Percentiles rank a stretch among this genome's conserved stretches.
phyloP scores from a whole-genome alignment of 768 basidiomycete species.

The Lanmaoa rubissima region DNA sequence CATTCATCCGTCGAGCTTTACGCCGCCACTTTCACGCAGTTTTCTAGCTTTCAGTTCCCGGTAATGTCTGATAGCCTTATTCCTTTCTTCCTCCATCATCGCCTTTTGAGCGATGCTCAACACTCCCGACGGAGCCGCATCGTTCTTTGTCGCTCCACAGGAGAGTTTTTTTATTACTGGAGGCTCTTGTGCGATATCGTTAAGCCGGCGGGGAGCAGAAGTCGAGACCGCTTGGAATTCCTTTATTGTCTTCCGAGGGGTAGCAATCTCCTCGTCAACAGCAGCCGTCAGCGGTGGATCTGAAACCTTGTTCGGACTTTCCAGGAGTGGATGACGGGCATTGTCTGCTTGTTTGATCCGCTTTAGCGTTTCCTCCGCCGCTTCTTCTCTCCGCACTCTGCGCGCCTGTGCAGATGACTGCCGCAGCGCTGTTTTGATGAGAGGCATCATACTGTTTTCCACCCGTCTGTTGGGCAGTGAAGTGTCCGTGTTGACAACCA shows the following conservation, averaged over 20 bases:
- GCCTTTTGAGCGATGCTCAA: constrained; percentile 73
- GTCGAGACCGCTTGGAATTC: constrained; percentile 53
- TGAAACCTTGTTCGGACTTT: constrained; percentile 10
- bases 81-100: constrained; percentile 76
- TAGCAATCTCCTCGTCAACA: constrained; percentile 21
- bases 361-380: constrained; percentile 16
- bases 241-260: constrained; percentile 22
- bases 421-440: constrained; percentile 60
- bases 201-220: constrained; percentile 61
- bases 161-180: constrained; percentile 59
- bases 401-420: constrained; percentile 52
- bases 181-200: constrained; percentile 69
- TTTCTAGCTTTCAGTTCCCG: constrained; percentile 62
- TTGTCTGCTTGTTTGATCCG: constrained; percentile 13
- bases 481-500: constrained; percentile 7
- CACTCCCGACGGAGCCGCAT: constrained; percentile 40
- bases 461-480: constrained; percentile 53
- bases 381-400: constrained; percentile 38
- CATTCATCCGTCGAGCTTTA: constrained; percentile 8
- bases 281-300: constrained; percentile 14
- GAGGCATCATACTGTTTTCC: constrained; percentile 65
- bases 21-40: constrained; percentile 18
- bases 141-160: constrained; percentile 38
- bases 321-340: constrained; percentile 5
- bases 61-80: constrained; percentile 65